Percentiles rank a stretch among this genome's conserved stretches.
Conservation (phyloP, 805 yeast genomes). For the Kurtzmaniella cleridarum region DNA sequence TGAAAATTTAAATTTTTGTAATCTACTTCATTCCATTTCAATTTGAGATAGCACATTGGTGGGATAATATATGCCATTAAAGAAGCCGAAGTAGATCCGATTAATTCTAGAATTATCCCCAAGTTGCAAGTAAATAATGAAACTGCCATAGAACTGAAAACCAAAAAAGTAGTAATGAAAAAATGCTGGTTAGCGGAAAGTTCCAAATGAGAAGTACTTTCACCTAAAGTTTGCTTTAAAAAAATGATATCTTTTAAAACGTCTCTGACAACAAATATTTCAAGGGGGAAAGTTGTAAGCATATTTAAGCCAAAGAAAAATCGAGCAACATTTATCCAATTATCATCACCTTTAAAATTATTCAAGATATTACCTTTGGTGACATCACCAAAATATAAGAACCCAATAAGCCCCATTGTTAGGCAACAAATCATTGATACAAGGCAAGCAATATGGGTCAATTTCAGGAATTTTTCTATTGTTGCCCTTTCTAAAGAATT, state of each 20-base stretch:
- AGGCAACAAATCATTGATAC: slow-evolving; percentile 77
- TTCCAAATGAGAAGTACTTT: slow-evolving; percentile 32
- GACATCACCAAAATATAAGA: slow-evolving; percentile 63
- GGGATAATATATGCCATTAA: slow-evolving; percentile 90
- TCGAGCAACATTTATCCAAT: slow-evolving; percentile 77
- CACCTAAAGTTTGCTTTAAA: slow-evolving; percentile 14
- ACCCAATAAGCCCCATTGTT: slow-evolving; percentile 75
- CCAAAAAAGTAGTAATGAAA: slow-evolving; percentile 58
- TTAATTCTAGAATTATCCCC: slow-evolving; percentile 83
- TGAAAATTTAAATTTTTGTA: slow-evolving; percentile 12
- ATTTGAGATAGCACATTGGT: slow-evolving; percentile 71
- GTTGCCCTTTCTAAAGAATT: slow-evolving; percentile 78
- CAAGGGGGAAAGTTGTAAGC: slow-evolving; percentile 89
- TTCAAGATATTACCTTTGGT: slow-evolving; percentile 87
- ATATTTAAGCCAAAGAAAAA: slow-evolving; percentile 88
- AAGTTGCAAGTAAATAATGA: slow-evolving; percentile 79
- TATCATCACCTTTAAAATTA: slow-evolving; percentile 74
- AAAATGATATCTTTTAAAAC: slow-evolving; percentile 64
- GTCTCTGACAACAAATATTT: slow-evolving; percentile 84
- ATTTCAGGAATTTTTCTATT: slow-evolving; percentile 61
- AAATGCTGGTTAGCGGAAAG: slow-evolving; percentile 49
- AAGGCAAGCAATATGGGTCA: slow-evolving; percentile 80
- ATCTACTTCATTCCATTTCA: slow-evolving; percentile 45
- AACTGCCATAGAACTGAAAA: slow-evolving; percentile 65
- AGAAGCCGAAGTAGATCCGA: slow-evolving; percentile 92